phyloP scores from a whole-genome alignment of 106 monocot species.

The Allium fistulosum region DNA sequence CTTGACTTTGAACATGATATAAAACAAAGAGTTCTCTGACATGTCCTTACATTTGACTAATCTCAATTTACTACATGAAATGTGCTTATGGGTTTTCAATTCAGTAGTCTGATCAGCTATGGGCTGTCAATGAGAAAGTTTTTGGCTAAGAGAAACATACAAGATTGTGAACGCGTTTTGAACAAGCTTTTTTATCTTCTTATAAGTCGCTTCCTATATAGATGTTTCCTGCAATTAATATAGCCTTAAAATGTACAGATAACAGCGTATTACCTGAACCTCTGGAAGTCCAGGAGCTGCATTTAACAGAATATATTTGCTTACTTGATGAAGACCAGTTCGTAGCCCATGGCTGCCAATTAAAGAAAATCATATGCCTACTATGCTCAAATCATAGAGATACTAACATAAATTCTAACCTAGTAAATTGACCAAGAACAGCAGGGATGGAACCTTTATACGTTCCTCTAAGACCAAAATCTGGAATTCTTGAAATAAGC shows the following conservation, averaged over 20 bases:
- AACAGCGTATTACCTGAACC: slow-evolving; percentile 35
- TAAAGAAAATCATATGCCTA: not conserved
- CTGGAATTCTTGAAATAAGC: slow-evolving; percentile 41
- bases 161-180: too few species aligned
- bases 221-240: not conserved
- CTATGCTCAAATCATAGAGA: not conserved
- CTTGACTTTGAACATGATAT: not conserved
- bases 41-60: not conserved
- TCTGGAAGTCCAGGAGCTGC: slow-evolving; percentile 42
- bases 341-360: slow-evolving; percentile 55
- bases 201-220: not conserved
- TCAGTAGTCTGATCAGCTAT: too few species aligned
- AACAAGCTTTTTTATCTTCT: not conserved
- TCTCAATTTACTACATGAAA: too few species aligned
- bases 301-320: slow-evolving; percentile 47
- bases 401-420: slow-evolving; percentile 18
- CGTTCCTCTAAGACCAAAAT: slow-evolving; percentile 51
- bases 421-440: slow-evolving; percentile 63
- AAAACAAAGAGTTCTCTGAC: not conserved
- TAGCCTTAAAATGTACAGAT: not conserved
- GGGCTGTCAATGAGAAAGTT: not conserved
- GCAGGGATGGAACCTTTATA: slow-evolving; percentile 69
- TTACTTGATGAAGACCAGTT: slow-evolving; percentile 59
- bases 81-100: too few species aligned
- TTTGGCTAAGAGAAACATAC: not conserved